Base-by-base conservation (phyloP, 164 flowering plant species). In the Vitis labrusca region DNA sequence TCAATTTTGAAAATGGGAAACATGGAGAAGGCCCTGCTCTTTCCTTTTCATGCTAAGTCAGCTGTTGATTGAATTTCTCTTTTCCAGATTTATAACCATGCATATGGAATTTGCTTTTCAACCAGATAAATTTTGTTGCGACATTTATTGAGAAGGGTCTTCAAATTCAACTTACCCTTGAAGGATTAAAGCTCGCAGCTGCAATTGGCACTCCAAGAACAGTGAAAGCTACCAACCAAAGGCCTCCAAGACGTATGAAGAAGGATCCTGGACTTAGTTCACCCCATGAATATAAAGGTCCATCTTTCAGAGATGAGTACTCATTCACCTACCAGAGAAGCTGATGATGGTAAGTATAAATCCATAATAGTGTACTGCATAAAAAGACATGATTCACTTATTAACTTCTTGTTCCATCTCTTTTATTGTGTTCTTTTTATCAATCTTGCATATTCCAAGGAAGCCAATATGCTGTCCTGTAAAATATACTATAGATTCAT, bases 171-270 rank as follows among this genome's bases (percentile, higher is more conserved):
- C 80, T 71, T 87, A 91, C 98, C 85, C 82, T 85, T 60, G 94
- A 78, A 73, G 99, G 98, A 83, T 86, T 86, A 65, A 95, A 95
- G 82, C 99, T 95, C 68, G 99, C 96, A 56, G 99, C 99, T 67
- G 98, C 89, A 75, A 93, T 73, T 71, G 97, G 99, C 48, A 77
- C 85, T 74, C 99, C 99, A 16, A 93, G 88, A 77, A 82, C 86
- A 4, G 91, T 88, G 79, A 93, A 91, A 60, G 93, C 77, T 59
- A 77, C 84, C 37, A 95, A 65, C 96, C 99, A 93, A 27, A 95
- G 88, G 32, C 94, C 85, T 63, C 99, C 99, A 52, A 93, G 88
- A 49, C 97, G 94, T 49, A 84, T 66, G 75, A 95, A 83, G 65
- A 95, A 82, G 15, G 85, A 73, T 63, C 85, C 84, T 17, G 94